Conservation (phyloP, 2,329 filamentous ascomycete genomes). For the Spiromastix sp. region DNA sequence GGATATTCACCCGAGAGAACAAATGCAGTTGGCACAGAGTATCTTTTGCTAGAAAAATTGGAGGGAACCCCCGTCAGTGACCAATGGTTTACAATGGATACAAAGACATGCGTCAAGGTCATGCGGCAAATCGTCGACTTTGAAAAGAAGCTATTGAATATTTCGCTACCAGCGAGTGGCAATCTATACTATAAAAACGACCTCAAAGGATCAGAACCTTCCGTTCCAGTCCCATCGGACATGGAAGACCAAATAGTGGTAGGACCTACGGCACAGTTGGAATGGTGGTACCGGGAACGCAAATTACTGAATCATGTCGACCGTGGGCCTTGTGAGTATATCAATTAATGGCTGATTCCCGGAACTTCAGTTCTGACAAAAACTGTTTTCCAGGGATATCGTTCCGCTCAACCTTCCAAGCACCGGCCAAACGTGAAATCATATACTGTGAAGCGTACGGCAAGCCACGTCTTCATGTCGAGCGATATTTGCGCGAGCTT, state of each 20-base stretch:
- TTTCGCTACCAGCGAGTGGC: conserved; percentile 17
- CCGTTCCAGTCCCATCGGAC: not conserved
- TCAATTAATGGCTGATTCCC: not conserved
- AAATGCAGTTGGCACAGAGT: conserved; percentile 25
- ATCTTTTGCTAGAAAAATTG: conserved; percentile 24
- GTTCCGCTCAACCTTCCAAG: too few relatives aligned
- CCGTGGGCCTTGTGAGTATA: conserved; percentile 17
- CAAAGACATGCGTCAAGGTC: conserved; percentile 14
- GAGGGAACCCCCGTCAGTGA: conserved; percentile 22
- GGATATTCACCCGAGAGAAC: conserved; percentile 18
- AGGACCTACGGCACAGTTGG: conserved; percentile 16
- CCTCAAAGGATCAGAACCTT: not conserved
- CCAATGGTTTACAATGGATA: conserved; percentile 21
- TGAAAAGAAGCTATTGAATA: conserved; percentile 14
- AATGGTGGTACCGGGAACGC: conserved; percentile 18
- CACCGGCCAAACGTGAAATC: conserved; percentile 17
- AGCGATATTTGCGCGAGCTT: conserved; percentile 15
- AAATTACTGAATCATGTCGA: conserved; percentile 11
- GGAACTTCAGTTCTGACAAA: too few relatives aligned
- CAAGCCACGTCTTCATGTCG: conserved; percentile 14
- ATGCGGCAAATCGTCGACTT: conserved; percentile 17
- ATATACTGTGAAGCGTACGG: conserved; percentile 15
- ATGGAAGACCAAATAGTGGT: conserved; percentile 12
- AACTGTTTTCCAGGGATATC: too few relatives aligned
- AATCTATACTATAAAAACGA: conserved; percentile 19